phyloP scores from a whole-genome alignment of 805 yeast species.

The Naumovozyma castellii region DNA sequence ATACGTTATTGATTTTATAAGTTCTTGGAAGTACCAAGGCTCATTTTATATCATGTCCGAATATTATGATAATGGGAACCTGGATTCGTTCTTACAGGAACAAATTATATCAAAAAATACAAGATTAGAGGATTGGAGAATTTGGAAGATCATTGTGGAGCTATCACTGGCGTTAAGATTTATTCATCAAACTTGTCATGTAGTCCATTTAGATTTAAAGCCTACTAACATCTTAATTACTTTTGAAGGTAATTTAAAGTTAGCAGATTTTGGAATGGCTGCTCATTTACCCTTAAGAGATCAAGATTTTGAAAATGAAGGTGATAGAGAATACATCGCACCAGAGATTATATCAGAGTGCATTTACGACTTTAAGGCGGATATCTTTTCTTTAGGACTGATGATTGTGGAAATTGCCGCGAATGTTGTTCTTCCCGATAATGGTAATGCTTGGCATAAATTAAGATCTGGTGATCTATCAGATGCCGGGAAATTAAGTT shows the following conservation, averaged over 20 bases:
- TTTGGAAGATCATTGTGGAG: constrained; percentile 92
- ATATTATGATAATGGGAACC: constrained; percentile 87
- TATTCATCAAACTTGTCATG: constrained; percentile 63
- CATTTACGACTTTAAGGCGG: constrained; percentile 84
- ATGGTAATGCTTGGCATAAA: constrained; percentile 95
- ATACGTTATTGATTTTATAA: constrained; percentile 66
- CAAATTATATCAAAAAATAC: constrained; percentile 53
- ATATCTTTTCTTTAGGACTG: constrained; percentile 86
- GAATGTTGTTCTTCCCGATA: constrained; percentile 87
- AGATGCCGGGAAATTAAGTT: constrained; percentile 83
- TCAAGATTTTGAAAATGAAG: constrained; percentile 74
- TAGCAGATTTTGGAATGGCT: constrained; percentile 96
- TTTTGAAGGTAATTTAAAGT: constrained; percentile 86
- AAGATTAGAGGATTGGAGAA: constrained; percentile 84
- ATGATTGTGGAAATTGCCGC: constrained; percentile 94
- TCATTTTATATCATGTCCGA: constrained; percentile 88
- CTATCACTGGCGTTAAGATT: constrained; percentile 68
- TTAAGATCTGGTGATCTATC: constrained; percentile 88
- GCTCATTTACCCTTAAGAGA: constrained; percentile 63
- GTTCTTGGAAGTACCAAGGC: constrained; percentile 75
- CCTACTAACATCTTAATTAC: constrained; percentile 93
- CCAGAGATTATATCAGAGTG: constrained; percentile 85
- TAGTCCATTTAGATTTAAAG: constrained; percentile 82
- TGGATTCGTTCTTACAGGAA: constrained; percentile 73
- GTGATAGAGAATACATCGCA: constrained; percentile 95